Evolutionary conservation across 2,329 filamentous ascomycete species (phyloP), one percentile per base, ranked within the genome.

Genomic region (Neopestalotiopsis sp.): DNA sequence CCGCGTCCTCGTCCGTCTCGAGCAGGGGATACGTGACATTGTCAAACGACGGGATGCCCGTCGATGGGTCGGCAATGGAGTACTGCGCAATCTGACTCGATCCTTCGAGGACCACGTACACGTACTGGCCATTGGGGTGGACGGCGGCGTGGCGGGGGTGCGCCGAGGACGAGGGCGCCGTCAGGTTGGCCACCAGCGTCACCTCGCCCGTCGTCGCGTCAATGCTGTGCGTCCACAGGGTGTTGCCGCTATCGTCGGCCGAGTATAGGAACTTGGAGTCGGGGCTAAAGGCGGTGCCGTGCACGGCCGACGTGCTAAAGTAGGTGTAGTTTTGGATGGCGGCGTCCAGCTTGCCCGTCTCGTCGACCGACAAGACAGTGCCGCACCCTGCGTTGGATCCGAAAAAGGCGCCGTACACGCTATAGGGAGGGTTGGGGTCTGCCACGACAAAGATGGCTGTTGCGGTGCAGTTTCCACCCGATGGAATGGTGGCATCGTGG

Each of bases 321-420:
- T 85, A 85, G 65, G 80, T 78, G 76, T 83, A 85, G 72, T 83
- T 81, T 70, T 85, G 83, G 5, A 85, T 74, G 40, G 84, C 81
- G 59, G 76, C 66, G 2, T 78, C 76, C 1, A 69, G 65, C n/a
- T 30, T 42, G 24, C 68, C 68, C 9, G 28, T 58, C 5, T 53
- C 65, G 10, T 66, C 38, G 7, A 67, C 65, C 30, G 68, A 59
- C 58, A 69, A 42, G 34, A 69, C 68, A 5, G 68, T 53, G 6
- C 45, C 68, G 57, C 68, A 69, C 6, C 65, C 64, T 14, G 68
- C 64, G 34, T 69, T 63, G 20, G 17, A 38, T 13, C 65, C 65
- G 49, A 66, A 69, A 13, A 59, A 58, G 32, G 59, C 40, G 9
- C 64, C 68, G 28, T 67, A 67, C 6, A 69, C 68, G 34, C 45